Evolutionary conservation across 371 early-diverging fungal species (phyloP), one percentile per base, ranked within the genome.

Genomic region (Mucor irregularis): DNA sequence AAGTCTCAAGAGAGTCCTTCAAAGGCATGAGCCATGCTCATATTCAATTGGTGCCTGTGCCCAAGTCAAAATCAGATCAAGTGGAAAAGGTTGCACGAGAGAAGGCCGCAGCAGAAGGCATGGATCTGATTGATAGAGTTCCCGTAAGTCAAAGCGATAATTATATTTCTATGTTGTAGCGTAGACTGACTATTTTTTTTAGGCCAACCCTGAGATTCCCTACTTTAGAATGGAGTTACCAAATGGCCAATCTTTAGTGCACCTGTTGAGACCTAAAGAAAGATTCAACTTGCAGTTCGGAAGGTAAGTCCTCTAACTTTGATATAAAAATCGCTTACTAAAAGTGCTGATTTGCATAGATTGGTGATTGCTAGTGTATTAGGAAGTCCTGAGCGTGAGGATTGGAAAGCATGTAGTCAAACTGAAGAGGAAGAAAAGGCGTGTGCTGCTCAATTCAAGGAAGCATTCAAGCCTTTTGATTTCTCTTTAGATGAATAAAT

Each of bases 281-380:
- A 63, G 72, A 35, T 82, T 90, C 53, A 86, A 90, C 64, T 53
- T 86, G 26, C 88, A 90, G 61, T 87, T 89, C 66, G 89, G 90
- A 66, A 68, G 88, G 84, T 81, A 62, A 61, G 37, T 17, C 29
- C 21, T 35, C 9, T 21, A 10, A 42, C 11, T 17, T 24, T 42
- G 6, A 49, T 2, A 14, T 14, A 30, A 34, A 51, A 24, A 21
- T 6, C 31, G 5, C 22, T 17, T 49, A 48, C 33, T 26, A 45
- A 17, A 50, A 11, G 14, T 26, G 17, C 24, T 47, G 13, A 48
- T 22, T 37, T 40, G 10, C 35, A 21, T 52, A 85, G 92, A 64
- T 61, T 69, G 25, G 80, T 87, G 2, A 56, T 89, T 21, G 85
- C 90, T 3, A 70, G 76, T 19, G 71, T 82, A 3, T 53, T 92